Conservation (phyloP, 1,139 yeast species). For the Hemisphaericaspora subhashii region DNA sequence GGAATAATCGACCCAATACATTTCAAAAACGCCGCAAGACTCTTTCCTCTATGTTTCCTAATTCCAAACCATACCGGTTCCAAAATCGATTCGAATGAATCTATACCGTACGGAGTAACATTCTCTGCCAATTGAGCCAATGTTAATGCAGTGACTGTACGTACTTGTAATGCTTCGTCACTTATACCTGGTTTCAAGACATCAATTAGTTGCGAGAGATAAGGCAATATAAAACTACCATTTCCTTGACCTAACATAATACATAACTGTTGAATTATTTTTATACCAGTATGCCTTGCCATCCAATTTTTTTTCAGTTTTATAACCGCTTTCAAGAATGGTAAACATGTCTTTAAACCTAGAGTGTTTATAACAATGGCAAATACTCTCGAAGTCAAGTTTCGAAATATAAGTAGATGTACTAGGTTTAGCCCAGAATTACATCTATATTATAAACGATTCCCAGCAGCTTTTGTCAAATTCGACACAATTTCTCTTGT, state of each 20-base stretch:
- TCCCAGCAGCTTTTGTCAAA: conserved; percentile 80
- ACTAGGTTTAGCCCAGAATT: too few species aligned
- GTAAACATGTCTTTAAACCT: conserved; percentile 70
- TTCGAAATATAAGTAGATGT: too few species aligned
- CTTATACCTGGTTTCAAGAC: conserved; percentile 60
- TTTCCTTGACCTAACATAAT: conserved; percentile 66
- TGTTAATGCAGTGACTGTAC: conserved; percentile 71
- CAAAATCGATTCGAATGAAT: conserved; percentile 67
- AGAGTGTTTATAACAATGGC: conserved; percentile 84
- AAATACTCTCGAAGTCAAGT: conserved; percentile 73
- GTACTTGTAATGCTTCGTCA: conserved; percentile 70
- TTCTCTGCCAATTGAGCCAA: conserved; percentile 79
- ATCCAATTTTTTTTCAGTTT: conserved; percentile 78
- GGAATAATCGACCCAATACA: conserved; percentile 84
- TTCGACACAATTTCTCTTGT: conserved; percentile 79
- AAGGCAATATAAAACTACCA: conserved; percentile 61
- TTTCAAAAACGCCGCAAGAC: conserved; percentile 72
- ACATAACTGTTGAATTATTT: conserved; percentile 75
- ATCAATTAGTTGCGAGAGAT: conserved; percentile 61
- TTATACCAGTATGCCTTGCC: conserved; percentile 86
- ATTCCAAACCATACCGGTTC: conserved; percentile 85
- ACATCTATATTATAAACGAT: conserved; percentile 77
- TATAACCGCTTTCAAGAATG: conserved; percentile 82
- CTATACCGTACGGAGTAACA: conserved; percentile 89
- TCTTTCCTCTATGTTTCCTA: conserved; percentile 72